Evolutionary conservation across 495 filamentous ascomycete genomes (phyloP), one percentile per base, ranked within the genome.

Genomic region (Xylaria grammica): DNA sequence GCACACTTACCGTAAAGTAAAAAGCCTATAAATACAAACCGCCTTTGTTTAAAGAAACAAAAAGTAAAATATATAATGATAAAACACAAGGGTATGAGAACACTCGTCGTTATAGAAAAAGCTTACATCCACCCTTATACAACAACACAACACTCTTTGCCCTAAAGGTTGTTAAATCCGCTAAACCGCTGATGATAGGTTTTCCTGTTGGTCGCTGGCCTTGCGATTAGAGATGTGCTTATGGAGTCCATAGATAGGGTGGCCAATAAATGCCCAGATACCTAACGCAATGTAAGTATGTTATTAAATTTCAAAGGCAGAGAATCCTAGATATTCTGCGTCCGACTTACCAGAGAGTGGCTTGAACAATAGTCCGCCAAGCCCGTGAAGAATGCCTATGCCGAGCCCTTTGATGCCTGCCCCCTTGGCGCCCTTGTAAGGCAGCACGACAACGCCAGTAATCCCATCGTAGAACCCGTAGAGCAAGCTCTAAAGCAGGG

Each of bases 391-490:
- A 48, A 79, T 36, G 3, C 77, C 77, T 55, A 76, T 77, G 29
- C 66, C 48, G 26, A 75, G 69, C 15, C 77, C 77, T 4, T 61
- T 52, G 4, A 58, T 67, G 10, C 77, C 77, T 32, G 73, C 74
- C 49, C 75, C 69, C 63, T 72, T 73, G 0, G 72, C 76, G 17
- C 77, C 77, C 51, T 74, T 68, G 45, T 66, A 67, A 1, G 77
- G 77, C 55, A 75, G 69, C n/a, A 62, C 73, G 13, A 77, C 66
- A 20, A 78, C 36, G 8, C 74, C 77, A 7, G 72, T 67, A n/a
- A 75, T 67, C 10, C 75, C 76, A 34, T 77, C 76, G 44, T 69
- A 77, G 30, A 76, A 60, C 7, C 74, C 81, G 46, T 78, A 77
- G 13, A 73, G 77, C 38, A 88, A 78, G 67, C 79, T 77, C 49